Base-by-base conservation (phyloP, 257 asterid genomes). In the Salvia hispanica region DNA sequence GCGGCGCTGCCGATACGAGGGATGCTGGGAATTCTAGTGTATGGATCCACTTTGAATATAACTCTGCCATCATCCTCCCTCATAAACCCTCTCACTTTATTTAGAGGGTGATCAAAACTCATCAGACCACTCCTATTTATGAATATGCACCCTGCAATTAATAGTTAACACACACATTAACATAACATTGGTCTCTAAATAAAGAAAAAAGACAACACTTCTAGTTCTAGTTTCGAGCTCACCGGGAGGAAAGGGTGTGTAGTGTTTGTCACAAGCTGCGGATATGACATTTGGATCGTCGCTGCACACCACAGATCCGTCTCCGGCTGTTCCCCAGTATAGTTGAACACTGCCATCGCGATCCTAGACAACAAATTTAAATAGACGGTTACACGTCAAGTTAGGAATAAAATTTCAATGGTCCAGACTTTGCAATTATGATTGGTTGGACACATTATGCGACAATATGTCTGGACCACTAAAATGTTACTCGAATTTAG, bases 221-320 rank as follows among this genome's bases (percentile, higher is more conserved):
- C 16, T 36, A 7, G 9, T 31, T 42, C 16, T 36, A 7, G 9
- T 14, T 54, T 37, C 43, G 15, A 13, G 54, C 55, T n/a, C 58
- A 87, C 89, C 95, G 4, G 85, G 90, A 74, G 96, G 96, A 52
- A 86, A 87, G 15, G 92, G 89, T 0, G 90, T 47, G 52, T 82
- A 83, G 67, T 78, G 74, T 13, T 76, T 76, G 8, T 89, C 95
- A 69, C 95, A 86, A 28, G 85, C 75, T 11, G 83, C 83, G 7
- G 76, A 65, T 65, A 86, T 61, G 74, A 82, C 72, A 40, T 79
- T 84, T 0, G 86, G 79, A 62, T 89, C 91, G 71, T 89, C 91
- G 0, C 84, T 77, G 78, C 92, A 85, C 9, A 85, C 86, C 64
- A 89, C 73, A 44, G 95, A 85, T 12, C 90, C 92, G 45, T 85